These are phyloP conservation scores for Solanum hybrid DNA, from an alignment of 305 asterid genomes.

Conservation along the genomic window DNA sequence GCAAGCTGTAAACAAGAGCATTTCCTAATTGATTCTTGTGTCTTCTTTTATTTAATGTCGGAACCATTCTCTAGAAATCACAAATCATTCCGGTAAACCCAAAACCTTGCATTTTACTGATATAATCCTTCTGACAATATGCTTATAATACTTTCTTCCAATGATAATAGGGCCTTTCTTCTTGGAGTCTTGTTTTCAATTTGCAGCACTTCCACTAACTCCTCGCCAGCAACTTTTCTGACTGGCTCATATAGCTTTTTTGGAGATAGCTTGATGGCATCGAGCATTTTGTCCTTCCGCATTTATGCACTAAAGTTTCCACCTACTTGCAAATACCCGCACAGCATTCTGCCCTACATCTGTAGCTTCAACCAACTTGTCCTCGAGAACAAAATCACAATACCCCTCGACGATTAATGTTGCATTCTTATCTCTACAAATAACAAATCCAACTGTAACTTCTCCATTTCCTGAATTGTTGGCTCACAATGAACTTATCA, in stretches of 20 bases:
- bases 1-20: background rate
- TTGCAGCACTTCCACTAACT: slow-evolving; percentile 70
- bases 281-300: slow-evolving; percentile 83
- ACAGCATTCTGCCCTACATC: slow-evolving; percentile 93
- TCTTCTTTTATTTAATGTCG: background rate
- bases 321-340: slow-evolving; percentile 58
- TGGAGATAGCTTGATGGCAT: slow-evolving; percentile 80
- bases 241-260: slow-evolving; percentile 78
- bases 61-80: slow-evolving; percentile 30
- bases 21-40: background rate
- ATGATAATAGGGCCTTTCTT: slow-evolving; percentile 61
- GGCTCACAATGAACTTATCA: background rate
- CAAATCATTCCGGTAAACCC: slow-evolving; percentile 35
- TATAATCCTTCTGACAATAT: slow-evolving; percentile 81
- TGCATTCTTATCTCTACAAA: background rate
- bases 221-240: slow-evolving; percentile 71
- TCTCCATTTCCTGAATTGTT: background rate
- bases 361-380: slow-evolving; percentile 74
- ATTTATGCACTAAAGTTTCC: slow-evolving; percentile 59
- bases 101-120: slow-evolving; percentile 45
- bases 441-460: background rate
- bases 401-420: slow-evolving; percentile 40
- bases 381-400: slow-evolving; percentile 89
- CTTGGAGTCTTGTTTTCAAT: slow-evolving; percentile 78
- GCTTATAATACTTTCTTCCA: slow-evolving; percentile 60